Percentiles rank a stretch among this genome's conserved stretches.
Evolutionary conservation across 208 protist species (phyloP).

Genomic region (Crithidia expoeki): DNA sequence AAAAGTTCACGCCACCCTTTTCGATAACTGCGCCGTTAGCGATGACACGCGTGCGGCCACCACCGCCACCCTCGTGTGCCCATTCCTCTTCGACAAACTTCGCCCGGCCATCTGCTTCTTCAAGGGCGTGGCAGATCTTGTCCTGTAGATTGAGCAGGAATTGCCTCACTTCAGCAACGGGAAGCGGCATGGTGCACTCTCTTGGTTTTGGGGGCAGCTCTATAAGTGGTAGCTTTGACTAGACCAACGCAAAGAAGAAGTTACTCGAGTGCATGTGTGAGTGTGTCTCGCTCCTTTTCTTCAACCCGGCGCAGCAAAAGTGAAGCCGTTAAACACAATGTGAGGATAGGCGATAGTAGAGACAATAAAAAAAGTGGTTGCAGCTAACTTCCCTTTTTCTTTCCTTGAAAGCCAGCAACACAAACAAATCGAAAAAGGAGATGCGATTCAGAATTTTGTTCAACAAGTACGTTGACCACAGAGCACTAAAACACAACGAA

Average conservation of each 20-base stretch:
- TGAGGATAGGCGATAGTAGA: no score
- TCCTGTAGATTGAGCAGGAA: slow-evolving; percentile 48
- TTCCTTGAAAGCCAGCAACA: no score
- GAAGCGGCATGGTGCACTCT: slow-evolving; percentile 17
- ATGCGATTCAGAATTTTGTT: no score
- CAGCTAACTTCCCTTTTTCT: no score
- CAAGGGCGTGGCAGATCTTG: slow-evolving; percentile 60
- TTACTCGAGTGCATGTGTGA: no score
- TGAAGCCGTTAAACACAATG: no score
- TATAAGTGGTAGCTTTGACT: not conserved
- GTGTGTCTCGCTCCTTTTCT: no score
- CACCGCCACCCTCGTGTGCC: slow-evolving; percentile 52
- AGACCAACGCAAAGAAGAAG: not conserved
- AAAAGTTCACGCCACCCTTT: slow-evolving; percentile 86
- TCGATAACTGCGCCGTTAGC: slow-evolving; percentile 57
- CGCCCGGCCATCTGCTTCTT: slow-evolving; percentile 39
- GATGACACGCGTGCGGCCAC: slow-evolving; percentile 68
- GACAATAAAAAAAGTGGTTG: no score
- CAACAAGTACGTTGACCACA: no score
- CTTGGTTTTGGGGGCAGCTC: not conserved
- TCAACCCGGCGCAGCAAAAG: no score
- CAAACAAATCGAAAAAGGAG: no score
- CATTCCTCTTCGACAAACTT: slow-evolving; percentile 71
- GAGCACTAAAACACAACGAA: no score
- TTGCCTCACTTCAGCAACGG: slow-evolving; percentile 36